Conservation (phyloP, 1,284 basidiomycete species). For the Tausonia pullulans region DNA sequence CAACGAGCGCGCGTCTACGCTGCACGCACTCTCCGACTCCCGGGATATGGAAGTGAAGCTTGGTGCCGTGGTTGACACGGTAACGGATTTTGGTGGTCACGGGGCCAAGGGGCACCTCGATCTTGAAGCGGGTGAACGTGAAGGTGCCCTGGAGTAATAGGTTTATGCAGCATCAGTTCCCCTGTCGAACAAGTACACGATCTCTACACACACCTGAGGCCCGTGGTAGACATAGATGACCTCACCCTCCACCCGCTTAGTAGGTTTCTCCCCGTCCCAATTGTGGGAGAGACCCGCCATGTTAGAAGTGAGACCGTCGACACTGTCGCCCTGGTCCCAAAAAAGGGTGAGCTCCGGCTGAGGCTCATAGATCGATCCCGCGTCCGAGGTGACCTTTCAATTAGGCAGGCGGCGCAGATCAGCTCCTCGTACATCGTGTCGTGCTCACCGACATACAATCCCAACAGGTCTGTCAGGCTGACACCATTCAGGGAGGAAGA, state of each 20-base stretch:
- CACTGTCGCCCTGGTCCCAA: conserved; percentile 22
- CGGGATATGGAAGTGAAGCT: conserved; percentile 73
- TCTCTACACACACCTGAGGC: conserved; percentile 33
- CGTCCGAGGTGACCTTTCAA: conserved; percentile 46
- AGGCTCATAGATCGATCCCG: conserved; percentile 66
- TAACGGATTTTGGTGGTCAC: conserved; percentile 46
- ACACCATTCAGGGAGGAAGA: conserved; percentile 29
- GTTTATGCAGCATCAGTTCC: not conserved
- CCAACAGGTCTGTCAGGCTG: conserved; percentile 3
- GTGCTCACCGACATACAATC: conserved; percentile 8
- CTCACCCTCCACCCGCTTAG: conserved; percentile 40
- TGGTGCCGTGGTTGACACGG: conserved; percentile 61
- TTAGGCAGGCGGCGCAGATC: conserved; percentile 7
- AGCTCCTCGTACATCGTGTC: not conserved
- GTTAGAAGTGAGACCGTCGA: not conserved
- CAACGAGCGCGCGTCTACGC: no score
- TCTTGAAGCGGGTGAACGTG: conserved; percentile 90
- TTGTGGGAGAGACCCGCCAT: conserved; percentile 11
- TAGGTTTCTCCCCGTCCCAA: not conserved
- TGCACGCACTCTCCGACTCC: conserved; percentile 45
- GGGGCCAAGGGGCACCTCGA: conserved; percentile 65
- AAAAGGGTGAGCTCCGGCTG: conserved; percentile 58
- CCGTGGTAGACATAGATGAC: conserved; percentile 72
- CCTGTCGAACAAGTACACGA: not conserved
- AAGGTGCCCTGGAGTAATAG: conserved; percentile 44